Base-by-base conservation (phyloP, 1,284 basidiomycete genomes). In the Ceratobasidium theobromae region DNA sequence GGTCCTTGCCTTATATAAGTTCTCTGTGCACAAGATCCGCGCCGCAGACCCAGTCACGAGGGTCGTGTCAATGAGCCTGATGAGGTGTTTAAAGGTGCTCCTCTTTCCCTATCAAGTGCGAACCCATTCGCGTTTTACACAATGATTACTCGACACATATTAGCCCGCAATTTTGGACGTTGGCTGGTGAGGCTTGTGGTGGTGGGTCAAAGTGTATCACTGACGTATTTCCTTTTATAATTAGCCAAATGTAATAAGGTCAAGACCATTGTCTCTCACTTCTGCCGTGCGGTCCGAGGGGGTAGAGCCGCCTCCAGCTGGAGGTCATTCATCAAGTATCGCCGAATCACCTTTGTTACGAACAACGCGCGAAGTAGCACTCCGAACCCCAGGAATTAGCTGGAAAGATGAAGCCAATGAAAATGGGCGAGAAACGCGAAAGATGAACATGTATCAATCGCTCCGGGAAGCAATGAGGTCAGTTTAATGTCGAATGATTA, bases 361-460 rank as follows among this genome's bases (percentile, higher is more conserved):
- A 32, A 77, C 76, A 18, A 88, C 86, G 12, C 82, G 88, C 51
- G 89, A 91, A 57, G 71, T 79, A 30, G 86, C 91, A 3, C 77
- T 95, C 16, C 83, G 85, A 30, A 88, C 89, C 0, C 84, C 87
- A 3, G 91, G 87, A 9, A 74, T 95, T 48, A 74, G 71, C 27
- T 95, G 90, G 84, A 74, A 65, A 6, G 89, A 91, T 69, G 85
- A 86, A 33, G 84, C 85, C 69, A 18, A 43, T 14, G 73, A 73
- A 32, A 69, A 72, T 41, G 90, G 89, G 25, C 83, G 89, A 54
- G 90, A 93, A 76, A 93, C 91, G 25, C 82, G 91, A 67, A 91
- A 92, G 78, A 94, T 94, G 91, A 95, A 95, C 74, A 79, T 88
- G 69, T 94, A 93, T 75, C 93, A 95, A 74, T 88, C 93, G 0